Conservation (phyloP, 2,329 filamentous ascomycete species). For the Aureobasidium sp. region DNA sequence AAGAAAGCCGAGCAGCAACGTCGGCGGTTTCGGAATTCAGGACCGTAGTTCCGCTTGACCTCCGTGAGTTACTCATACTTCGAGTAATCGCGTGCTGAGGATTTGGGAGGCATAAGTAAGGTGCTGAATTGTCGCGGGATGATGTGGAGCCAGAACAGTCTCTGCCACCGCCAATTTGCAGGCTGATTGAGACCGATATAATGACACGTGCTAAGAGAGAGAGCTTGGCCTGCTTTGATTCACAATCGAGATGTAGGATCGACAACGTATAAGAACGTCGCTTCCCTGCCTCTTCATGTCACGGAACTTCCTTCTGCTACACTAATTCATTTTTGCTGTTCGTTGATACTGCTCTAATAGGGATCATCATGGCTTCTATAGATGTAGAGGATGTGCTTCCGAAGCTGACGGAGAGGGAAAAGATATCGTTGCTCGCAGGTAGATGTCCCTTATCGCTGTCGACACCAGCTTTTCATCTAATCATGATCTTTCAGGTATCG, state of each 20-base stretch:
- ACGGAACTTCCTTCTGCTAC: background rate
- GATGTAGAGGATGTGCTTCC: conserved; percentile 35
- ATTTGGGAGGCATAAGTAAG: background rate
- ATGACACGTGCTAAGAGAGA: conserved; percentile 4
- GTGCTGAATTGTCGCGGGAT: background rate
- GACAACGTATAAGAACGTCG: conserved; percentile 4
- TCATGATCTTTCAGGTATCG: conserved; percentile 49
- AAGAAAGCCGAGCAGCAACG: background rate
- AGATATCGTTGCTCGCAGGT: conserved; percentile 35
- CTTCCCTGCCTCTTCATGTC: background rate
- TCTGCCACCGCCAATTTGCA: background rate
- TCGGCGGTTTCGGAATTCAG: conserved; percentile 7
- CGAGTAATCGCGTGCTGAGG: background rate
- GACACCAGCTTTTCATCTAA: background rate
- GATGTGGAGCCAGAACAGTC: background rate
- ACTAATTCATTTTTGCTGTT: background rate
- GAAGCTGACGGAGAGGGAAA: conserved; percentile 33
- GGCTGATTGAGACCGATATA: background rate
- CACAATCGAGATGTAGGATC: background rate
- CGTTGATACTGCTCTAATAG: background rate
- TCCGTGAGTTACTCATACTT: too few relatives aligned
- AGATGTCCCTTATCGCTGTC: background rate
- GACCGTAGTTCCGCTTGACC: conserved; percentile 1
- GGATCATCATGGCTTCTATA: conserved; percentile 20
- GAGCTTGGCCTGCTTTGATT: background rate